Percentiles rank a stretch among this genome's conserved stretches.
Conservation (phyloP, 2,329 filamentous ascomycete genomes). For the Colletotrichum caudatum region DNA sequence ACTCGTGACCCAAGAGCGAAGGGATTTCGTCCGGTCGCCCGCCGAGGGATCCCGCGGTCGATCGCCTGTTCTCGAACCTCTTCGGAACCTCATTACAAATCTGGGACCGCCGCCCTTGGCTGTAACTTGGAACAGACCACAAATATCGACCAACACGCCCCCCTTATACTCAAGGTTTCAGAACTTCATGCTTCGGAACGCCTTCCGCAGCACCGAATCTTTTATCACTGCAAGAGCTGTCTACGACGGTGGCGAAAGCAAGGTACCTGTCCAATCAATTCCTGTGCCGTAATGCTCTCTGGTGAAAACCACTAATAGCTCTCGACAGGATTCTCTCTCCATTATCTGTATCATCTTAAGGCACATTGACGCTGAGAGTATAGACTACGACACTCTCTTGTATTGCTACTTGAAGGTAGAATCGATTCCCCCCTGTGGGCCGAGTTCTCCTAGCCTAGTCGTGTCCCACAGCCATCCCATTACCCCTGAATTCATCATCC, state of each 20-base stretch:
- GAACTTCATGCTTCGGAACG: conserved; percentile 79
- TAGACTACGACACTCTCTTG: conserved; percentile 74
- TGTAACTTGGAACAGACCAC: conserved; percentile 76
- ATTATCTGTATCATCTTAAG: conserved; percentile 77
- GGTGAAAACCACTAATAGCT: not conserved
- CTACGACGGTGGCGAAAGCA: conserved; percentile 78
- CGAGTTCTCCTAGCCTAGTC: not conserved
- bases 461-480: not conserved
- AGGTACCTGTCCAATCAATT: conserved; percentile 53
- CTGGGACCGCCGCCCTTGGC: conserved; percentile 75
- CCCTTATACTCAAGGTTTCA: conserved; percentile 76
- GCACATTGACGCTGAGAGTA: conserved; percentile 73
- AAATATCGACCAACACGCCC: conserved; percentile 72
- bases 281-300: not conserved
- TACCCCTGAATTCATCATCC: not conserved
- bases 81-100: conserved; percentile 73
- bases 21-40: conserved; percentile 67
- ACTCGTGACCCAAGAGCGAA: conserved; percentile 69
- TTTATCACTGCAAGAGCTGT: conserved; percentile 74
- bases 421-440: conserved; percentile 33
- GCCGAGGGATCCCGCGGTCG: conserved; percentile 64
- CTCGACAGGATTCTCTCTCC: conserved; percentile 69
- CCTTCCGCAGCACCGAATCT: conserved; percentile 73
- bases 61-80: conserved; percentile 69
- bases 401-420: conserved; percentile 75